Conservation (phyloP, 306 rosid species). For the Rosa multiflora region DNA sequence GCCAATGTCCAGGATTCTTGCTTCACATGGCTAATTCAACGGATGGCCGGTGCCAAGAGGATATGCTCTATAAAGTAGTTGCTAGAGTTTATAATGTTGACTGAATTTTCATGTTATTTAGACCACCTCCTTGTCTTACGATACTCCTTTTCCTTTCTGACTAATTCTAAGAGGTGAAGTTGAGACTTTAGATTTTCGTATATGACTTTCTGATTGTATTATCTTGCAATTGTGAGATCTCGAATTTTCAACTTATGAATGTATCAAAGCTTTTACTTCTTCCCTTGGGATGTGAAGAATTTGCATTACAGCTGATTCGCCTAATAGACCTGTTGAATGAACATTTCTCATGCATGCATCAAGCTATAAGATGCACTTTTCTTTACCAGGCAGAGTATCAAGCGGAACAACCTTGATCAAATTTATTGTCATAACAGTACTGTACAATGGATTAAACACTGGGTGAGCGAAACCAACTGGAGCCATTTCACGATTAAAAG, state of each 20-base stretch:
- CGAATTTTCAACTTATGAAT: not conserved
- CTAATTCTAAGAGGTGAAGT: not conserved
- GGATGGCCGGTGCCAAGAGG: not conserved
- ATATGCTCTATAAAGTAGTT: not conserved
- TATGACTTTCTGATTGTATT: not conserved
- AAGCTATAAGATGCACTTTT: no score
- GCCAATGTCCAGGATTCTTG: not conserved
- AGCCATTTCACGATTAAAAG: not conserved
- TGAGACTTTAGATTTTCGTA: not conserved
- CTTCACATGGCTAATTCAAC: not conserved
- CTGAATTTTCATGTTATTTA: slow-evolving; percentile 4
- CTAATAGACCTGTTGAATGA: not conserved
- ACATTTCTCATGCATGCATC: not conserved
- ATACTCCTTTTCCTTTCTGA: not conserved
- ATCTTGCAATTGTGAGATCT: not conserved
- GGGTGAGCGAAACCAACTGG: not conserved
- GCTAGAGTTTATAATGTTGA: not conserved
- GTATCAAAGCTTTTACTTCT: not conserved
- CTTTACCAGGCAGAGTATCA: not conserved
- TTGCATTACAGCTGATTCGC: not conserved
- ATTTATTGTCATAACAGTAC: not conserved
- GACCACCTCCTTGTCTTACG: not conserved
- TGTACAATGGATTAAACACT: not conserved
- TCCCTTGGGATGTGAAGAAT: not conserved
- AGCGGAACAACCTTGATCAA: not conserved